Conservation (phyloP, 2,329 filamentous ascomycete genomes). For the Uncinocarpus reesii region DNA sequence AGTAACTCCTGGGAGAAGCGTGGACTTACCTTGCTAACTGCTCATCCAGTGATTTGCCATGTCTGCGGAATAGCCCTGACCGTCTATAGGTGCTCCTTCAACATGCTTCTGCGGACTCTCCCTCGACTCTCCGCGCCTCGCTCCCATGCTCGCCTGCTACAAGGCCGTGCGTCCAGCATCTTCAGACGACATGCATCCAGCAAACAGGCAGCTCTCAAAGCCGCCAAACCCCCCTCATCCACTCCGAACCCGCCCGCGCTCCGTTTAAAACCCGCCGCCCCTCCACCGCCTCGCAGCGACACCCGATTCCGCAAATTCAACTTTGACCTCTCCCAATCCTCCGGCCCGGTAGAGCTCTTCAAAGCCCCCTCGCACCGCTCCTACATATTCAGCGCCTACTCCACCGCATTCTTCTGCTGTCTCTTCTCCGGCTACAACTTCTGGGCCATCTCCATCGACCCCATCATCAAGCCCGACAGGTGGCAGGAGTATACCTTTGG, state of each 20-base stretch:
- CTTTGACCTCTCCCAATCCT: constrained; percentile 43
- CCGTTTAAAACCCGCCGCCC: constrained; percentile 8
- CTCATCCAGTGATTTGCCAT: background rate
- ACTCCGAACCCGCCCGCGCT: constrained; percentile 2
- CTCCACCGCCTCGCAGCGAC: background rate
- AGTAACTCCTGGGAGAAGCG: too few species aligned
- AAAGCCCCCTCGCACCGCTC: constrained; percentile 53
- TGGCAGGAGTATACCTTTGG: constrained; percentile 52
- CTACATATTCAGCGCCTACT: constrained; percentile 52
- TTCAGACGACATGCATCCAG: background rate
- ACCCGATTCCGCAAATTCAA: constrained; percentile 15
- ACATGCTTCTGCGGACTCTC: constrained; percentile 1
- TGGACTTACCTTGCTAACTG: background rate
- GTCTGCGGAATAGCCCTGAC: background rate
- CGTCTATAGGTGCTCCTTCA: background rate
- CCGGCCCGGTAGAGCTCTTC: constrained; percentile 52
- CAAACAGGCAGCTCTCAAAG: background rate
- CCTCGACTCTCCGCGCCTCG: background rate
- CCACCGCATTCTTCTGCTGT: constrained; percentile 46
- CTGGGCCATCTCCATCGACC: constrained; percentile 41
- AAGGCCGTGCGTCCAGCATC: background rate
- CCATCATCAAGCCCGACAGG: constrained; percentile 43
- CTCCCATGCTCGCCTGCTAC: background rate
- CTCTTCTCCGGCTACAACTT: constrained; percentile 44
- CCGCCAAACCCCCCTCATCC: constrained; percentile 2